Conservation (phyloP, 2,329 filamentous ascomycete species). For the Ascochyta clinopodiicola region DNA sequence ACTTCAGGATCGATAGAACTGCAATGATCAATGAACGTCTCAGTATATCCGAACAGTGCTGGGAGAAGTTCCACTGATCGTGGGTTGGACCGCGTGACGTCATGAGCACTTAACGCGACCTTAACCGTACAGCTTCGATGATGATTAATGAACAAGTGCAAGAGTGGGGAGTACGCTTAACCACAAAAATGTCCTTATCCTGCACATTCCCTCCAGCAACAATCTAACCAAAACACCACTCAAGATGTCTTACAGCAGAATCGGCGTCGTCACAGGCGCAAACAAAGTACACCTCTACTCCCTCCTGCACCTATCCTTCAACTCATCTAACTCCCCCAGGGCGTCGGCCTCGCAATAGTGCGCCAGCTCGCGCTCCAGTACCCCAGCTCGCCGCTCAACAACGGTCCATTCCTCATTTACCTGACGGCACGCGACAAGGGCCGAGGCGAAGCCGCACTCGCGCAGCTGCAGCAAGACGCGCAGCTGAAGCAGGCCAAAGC, state of each 20-base stretch:
- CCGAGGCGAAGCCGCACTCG: slow-evolving; percentile 57
- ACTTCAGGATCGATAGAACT: too few relatives aligned
- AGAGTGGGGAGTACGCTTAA: neutral
- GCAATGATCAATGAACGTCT: too few relatives aligned
- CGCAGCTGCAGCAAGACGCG: slow-evolving; percentile 52
- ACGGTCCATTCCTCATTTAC: slow-evolving; percentile 59
- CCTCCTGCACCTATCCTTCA: neutral
- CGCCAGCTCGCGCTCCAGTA: slow-evolving; percentile 62
- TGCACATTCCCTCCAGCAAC: neutral
- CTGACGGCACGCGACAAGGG: slow-evolving; percentile 59
- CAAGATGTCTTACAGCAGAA: slow-evolving; percentile 43
- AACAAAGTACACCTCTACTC: slow-evolving; percentile 53
- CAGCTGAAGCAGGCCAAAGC: slow-evolving; percentile 57
- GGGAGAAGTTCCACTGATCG: neutral
- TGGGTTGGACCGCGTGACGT: slow-evolving; percentile 4
- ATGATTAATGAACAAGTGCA: slow-evolving; percentile 17
- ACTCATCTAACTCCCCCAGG: slow-evolving; percentile 28
- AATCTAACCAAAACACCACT: neutral
- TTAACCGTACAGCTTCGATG: slow-evolving; percentile 2
- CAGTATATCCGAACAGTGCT: too few relatives aligned
- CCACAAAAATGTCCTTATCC: neutral
- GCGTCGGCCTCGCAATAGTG: slow-evolving; percentile 59
- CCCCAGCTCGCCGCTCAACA: slow-evolving; percentile 56
- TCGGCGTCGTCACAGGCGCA: slow-evolving; percentile 62
- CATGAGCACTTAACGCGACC: neutral